phyloP scores from a whole-genome alignment of 768 basidiomycete species.

The Hemileccinum impolitum region DNA sequence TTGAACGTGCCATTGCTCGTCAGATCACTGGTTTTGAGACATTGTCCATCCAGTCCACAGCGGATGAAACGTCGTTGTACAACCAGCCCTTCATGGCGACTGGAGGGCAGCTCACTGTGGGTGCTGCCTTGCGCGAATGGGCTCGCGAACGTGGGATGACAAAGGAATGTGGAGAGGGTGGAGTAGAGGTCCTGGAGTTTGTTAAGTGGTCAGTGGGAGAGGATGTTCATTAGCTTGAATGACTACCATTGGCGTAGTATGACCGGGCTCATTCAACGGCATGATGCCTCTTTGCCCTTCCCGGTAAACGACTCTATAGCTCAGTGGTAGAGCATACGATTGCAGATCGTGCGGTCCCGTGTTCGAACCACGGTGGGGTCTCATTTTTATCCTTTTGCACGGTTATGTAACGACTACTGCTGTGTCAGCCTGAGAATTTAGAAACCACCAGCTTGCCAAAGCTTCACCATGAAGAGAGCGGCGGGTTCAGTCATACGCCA shows the following conservation, averaged over 20 bases:
- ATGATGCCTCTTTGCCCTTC: no score
- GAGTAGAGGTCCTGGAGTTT: conserved; percentile 47
- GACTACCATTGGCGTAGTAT: neutral
- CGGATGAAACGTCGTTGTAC: conserved; percentile 58
- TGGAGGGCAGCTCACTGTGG: conserved; percentile 47
- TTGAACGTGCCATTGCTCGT: conserved; percentile 75
- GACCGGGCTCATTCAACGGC: no score
- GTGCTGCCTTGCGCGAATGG: conserved; percentile 48
- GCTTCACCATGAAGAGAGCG: conserved; percentile 38
- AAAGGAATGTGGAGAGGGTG: conserved; percentile 29
- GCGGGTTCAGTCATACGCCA: conserved; percentile 38
- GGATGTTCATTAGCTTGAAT: conserved; percentile 6
- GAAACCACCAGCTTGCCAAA: neutral
- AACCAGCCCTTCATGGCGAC: conserved; percentile 74
- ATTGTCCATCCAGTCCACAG: conserved; percentile 37
- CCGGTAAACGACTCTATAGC: conserved; percentile 30
- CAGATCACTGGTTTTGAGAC: conserved; percentile 87
- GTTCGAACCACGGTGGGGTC: conserved; percentile 54
- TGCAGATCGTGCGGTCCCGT: conserved; percentile 58
- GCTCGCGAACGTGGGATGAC: conserved; percentile 44
- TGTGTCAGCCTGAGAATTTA: conserved; percentile 2
- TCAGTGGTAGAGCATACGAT: conserved; percentile 59
- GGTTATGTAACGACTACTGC: conserved; percentile 7
- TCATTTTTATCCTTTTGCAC: no score
- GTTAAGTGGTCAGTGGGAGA: conserved; percentile 66